Evolutionary conservation across 768 basidiomycete genomes (phyloP).

Genomic region (Guyanaporus albipodus): DNA sequence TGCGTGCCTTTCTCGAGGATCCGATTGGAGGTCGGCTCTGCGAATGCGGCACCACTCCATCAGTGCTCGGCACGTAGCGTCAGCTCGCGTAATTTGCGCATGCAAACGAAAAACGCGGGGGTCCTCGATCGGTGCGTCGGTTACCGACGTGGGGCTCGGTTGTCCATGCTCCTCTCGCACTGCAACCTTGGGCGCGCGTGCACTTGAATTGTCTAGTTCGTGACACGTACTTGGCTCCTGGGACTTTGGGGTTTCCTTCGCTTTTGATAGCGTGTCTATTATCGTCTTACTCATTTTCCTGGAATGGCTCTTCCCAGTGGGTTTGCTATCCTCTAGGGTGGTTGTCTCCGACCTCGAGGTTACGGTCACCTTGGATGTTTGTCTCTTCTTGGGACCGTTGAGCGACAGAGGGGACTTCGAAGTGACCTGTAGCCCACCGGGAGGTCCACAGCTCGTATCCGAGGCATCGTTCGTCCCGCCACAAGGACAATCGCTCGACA

Average conservation of each 20-base stretch:
- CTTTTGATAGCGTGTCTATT: not conserved
- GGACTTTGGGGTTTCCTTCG: not conserved
- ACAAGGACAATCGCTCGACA: conserved; percentile 13
- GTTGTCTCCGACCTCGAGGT: too few species aligned
- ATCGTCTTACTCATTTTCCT: not conserved
- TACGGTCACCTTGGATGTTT: not conserved
- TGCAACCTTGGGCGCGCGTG: not conserved
- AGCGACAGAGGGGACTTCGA: not conserved
- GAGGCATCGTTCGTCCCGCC: not conserved
- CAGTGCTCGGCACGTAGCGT: conserved; percentile 3
- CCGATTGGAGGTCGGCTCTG: not conserved
- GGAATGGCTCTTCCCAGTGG: too few species aligned
- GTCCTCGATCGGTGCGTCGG: conserved; percentile 1
- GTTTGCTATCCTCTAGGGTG: too few species aligned
- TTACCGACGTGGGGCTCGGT: not conserved
- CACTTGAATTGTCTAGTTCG: not conserved
- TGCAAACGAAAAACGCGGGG: conserved; percentile 9
- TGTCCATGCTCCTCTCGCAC: not conserved
- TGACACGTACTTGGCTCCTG: not conserved
- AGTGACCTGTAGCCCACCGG: not conserved
- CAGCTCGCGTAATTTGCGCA: conserved; percentile 2
- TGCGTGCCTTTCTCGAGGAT: not conserved
- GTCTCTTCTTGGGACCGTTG: not conserved
- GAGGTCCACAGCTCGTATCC: too few species aligned
- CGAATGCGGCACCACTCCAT: conserved; percentile 11